These are phyloP conservation scores for Cystobasidium tubakii DNA, from an alignment of 768 basidiomycete species.

Conservation along the genomic window DNA sequence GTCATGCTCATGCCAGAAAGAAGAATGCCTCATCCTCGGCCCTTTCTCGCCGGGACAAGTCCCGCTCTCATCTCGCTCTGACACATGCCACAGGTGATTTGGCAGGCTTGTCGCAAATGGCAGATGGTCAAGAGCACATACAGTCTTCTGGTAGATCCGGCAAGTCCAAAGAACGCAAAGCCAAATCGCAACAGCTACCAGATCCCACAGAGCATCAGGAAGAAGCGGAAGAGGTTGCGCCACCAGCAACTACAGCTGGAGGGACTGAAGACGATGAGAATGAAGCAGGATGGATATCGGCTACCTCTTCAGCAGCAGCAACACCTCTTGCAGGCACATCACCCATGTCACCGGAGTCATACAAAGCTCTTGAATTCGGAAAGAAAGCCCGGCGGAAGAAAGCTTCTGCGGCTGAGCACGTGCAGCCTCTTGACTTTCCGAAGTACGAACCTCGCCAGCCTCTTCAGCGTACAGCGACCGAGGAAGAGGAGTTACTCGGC, in stretches of 20 bases:
- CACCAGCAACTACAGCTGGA: not conserved
- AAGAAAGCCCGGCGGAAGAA: conserved; percentile 20
- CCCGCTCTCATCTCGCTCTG: conserved; percentile 18
- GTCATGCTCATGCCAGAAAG: not conserved
- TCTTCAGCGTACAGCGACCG: not conserved
- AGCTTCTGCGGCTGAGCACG: not conserved
- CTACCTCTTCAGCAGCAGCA: conserved; percentile 2
- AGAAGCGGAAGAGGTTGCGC: not conserved
- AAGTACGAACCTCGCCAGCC: not conserved
- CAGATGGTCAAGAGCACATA: not conserved
- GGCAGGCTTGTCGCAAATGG: conserved; percentile 1
- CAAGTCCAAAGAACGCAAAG: not conserved
- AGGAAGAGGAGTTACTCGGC: not conserved
- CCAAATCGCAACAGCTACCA: not conserved
- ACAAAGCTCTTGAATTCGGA: conserved; percentile 24
- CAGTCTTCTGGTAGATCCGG: no score
- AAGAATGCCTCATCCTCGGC: conserved; percentile 14
- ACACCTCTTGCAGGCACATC: conserved; percentile 7
- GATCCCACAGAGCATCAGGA: not conserved
- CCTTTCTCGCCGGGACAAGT: conserved; percentile 1
- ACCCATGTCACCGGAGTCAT: conserved; percentile 8
- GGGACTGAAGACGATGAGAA: conserved; percentile 9
- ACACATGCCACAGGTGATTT: conserved; percentile 7
- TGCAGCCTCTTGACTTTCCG: not conserved
- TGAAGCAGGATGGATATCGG: conserved; percentile 34